Conservation (phyloP, 2,329 filamentous ascomycete genomes). For the Cyphellophora europaea region DNA sequence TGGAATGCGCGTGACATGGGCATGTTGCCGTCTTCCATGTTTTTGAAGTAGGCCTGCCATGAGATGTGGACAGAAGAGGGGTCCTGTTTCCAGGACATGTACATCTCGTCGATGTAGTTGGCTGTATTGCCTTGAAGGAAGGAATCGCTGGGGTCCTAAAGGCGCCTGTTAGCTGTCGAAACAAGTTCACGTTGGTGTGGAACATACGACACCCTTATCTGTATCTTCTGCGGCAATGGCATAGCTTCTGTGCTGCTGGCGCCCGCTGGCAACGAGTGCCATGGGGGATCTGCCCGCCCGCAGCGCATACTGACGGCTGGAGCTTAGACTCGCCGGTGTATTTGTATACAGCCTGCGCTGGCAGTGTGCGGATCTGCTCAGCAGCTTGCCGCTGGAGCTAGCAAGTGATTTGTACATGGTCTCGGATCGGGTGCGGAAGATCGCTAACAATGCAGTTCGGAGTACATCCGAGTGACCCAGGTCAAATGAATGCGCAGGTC, state of each 20-base stretch:
- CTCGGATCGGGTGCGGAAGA: neutral
- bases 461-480: too few species aligned
- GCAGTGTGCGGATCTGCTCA: neutral
- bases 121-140: constrained; percentile 95
- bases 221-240: constrained; percentile 50
- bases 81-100: constrained; percentile 92
- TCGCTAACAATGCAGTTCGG: neutral
- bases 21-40: constrained; percentile 98
- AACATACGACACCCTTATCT: constrained; percentile 51
- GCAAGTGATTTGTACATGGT: neutral
- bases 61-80: constrained; percentile 91
- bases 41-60: constrained; percentile 99
- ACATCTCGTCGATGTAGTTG: constrained; percentile 99
- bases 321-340: neutral
- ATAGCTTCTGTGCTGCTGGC: constrained; percentile 41
- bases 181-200: constrained; percentile 9
- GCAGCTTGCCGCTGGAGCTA: constrained; percentile 1
- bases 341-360: constrained; percentile 1
- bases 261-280: constrained; percentile 29
- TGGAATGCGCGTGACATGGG: constrained; percentile 95
- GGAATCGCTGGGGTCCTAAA: constrained; percentile 77
- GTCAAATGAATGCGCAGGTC: too few species aligned
- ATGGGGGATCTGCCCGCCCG: constrained; percentile 32
- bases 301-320: constrained; percentile 13
- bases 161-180: constrained; percentile 4